Conservation (phyloP, 2,329 filamentous ascomycete genomes). For the Acephala macrosclerotiorum region DNA sequence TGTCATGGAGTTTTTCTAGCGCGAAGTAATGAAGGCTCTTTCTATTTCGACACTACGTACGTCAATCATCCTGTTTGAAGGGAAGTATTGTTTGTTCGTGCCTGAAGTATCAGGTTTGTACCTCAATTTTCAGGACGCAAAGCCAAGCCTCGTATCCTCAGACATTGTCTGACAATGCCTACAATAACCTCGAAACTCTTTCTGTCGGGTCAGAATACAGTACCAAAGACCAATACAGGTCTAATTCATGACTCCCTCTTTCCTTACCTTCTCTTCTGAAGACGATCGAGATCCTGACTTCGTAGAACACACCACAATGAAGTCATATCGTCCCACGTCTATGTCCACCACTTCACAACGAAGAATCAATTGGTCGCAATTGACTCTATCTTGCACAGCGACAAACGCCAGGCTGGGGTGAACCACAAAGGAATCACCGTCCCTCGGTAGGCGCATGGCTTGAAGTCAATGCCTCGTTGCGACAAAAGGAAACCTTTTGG, state of each 20-base stretch:
- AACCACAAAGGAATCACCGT: neutral
- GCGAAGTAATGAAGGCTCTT: no score
- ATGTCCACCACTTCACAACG: neutral
- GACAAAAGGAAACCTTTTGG: neutral
- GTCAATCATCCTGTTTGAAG: no score
- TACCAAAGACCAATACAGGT: no score
- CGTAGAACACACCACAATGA: slow-evolving; percentile 2
- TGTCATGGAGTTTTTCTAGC: no score
- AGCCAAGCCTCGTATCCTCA: no score
- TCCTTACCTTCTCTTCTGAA: neutral
- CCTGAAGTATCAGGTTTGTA: no score
- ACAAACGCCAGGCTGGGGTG: neutral
- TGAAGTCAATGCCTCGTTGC: neutral
- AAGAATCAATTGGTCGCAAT: neutral
- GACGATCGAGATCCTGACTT: neutral
- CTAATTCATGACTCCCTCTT: neutral
- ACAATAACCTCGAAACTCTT: no score
- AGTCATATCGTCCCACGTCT: neutral
- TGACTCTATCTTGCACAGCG: neutral
- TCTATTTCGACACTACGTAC: no score
- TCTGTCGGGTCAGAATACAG: no score
- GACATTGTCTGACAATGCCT: no score
- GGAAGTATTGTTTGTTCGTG: no score
- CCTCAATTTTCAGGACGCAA: no score
- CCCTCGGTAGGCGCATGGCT: neutral